These are phyloP conservation scores for Senecio squalidus DNA, from an alignment of 140 eudicot species.

Conservation along the genomic window DNA sequence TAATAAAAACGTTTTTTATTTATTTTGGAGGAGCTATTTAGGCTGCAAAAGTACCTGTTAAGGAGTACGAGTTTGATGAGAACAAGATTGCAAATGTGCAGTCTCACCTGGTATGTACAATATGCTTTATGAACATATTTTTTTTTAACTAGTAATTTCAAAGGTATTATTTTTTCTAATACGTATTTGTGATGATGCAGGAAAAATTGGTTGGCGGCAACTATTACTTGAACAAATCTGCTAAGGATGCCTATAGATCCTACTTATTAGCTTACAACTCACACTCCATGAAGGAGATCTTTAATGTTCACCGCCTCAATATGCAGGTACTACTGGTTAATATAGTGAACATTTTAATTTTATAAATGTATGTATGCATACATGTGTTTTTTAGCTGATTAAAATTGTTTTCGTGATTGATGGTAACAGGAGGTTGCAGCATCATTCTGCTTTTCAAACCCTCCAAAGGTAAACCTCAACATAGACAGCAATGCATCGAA, in stretches of 20 bases:
- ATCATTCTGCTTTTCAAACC: constrained; percentile 74
- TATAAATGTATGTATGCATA: neutral
- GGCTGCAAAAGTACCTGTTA: constrained; percentile 86
- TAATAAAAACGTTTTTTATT: too few species aligned
- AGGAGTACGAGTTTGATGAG: constrained; percentile 73
- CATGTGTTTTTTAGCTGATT: neutral
- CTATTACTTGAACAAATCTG: constrained; percentile 77
- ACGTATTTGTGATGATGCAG: constrained; percentile 37
- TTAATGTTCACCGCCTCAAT: constrained; percentile 77
- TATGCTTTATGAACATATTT: neutral
- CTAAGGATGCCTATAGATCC: constrained; percentile 89
- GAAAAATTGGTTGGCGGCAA: constrained; percentile 67
- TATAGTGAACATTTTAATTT: too few species aligned
- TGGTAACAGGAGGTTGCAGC: constrained; percentile 89
- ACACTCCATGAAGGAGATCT: constrained; percentile 90
- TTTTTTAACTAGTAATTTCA: neutral
- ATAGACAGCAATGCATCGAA: constrained; percentile 86
- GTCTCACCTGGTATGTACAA: constrained; percentile 58
- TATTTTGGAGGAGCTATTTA: too few species aligned
- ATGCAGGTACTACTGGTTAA: constrained; percentile 50
- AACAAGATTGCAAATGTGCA: constrained; percentile 78
- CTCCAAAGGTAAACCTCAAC: constrained; percentile 72
- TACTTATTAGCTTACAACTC: constrained; percentile 79
- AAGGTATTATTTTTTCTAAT: too few species aligned
- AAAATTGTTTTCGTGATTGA: neutral